phyloP scores from a whole-genome alignment of 1,284 basidiomycete species.

The Ceratorhiza oryzae-sativae region DNA sequence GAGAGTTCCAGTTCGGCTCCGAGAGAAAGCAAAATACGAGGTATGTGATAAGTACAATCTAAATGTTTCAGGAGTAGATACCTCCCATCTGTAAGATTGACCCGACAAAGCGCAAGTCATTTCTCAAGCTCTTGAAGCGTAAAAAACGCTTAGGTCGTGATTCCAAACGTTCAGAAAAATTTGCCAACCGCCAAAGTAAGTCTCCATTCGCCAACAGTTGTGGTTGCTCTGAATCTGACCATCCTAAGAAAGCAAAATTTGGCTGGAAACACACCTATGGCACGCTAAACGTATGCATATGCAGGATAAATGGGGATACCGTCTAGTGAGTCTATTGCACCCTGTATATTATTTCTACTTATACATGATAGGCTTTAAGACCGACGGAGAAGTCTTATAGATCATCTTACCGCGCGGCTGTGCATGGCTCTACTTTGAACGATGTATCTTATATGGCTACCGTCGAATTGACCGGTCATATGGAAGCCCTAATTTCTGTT shows the following conservation, averaged over 20 bases:
- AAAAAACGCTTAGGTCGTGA: conserved; percentile 15
- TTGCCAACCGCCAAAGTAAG: conserved; percentile 73
- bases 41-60: conserved; percentile 53
- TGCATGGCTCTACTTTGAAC: conserved; percentile 82
- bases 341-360: background rate
- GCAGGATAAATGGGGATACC: conserved; percentile 88
- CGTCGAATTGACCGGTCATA: conserved; percentile 73
- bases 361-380: conserved; percentile 62
- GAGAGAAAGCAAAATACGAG: conserved; percentile 81
- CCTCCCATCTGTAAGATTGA: conserved; percentile 68
- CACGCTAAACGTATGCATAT: conserved; percentile 94
- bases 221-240: background rate
- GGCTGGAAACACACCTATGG: conserved; percentile 94
- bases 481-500: conserved; percentile 60
- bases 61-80: background rate
- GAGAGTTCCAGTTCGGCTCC: conserved; percentile 81
- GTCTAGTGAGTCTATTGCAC: conserved; percentile 62
- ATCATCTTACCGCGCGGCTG: conserved; percentile 84
- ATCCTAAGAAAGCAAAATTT: conserved; percentile 73
- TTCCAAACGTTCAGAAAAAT: conserved; percentile 59
- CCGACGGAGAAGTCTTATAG: conserved; percentile 91
- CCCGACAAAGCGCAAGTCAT: conserved; percentile 64
- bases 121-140: conserved; percentile 15
- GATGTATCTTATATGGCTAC: conserved; percentile 85
- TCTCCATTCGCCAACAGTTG: conserved; percentile 25